Base-by-base conservation (phyloP, 495 filamentous ascomycete genomes). In the Choiromyces venosus region DNA sequence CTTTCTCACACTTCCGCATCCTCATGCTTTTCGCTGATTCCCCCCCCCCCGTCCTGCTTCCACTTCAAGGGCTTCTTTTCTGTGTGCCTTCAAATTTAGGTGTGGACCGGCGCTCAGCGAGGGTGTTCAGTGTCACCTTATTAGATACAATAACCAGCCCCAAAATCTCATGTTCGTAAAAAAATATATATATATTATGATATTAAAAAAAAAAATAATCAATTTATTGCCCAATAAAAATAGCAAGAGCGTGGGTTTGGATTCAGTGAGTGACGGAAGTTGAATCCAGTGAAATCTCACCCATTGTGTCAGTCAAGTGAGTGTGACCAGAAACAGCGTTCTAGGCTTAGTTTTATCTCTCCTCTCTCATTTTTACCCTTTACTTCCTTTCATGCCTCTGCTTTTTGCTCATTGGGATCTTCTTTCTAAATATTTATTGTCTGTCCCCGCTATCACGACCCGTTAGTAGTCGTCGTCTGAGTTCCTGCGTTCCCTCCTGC, bases 1-100 rank as follows among this genome's bases (percentile, higher is more conserved):
- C 68, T 56, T 38, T 65, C 52, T 65, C 42, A 39, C 68, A 66
- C 73, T 70, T 69, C 67, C 69, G 40, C 64, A 65, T 37, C 8
- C 71, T 65, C 35, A 44, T 56, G 25, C 74, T 37, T 61, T 61
- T 65, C 36, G n/a, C 71, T 44, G 71, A 66, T 68, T 68, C 74
- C 19, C 37, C 25, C 37, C 25, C 68, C 42, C 72, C 65, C 61
- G 56, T 25, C 42, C 52, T 42, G 37, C 39, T n/a, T 38, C 65
- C 37, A 36, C 38, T 61, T 61, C 52, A 61, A 61, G 52, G 52
- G 52, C 12, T 61, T 61, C 52, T n/a, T n/a, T n/a, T n/a, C 25
- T 29, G 52, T 61, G 52, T 61, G 52, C 25, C 25, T 61, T 61
- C 52, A 18, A 61, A 61, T 33, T 61, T 61, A 18, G 52, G 25